Evolutionary conservation across 139 green algal species (phyloP), one percentile per base, ranked within the genome.

Genomic region (Closterium sp.): DNA sequence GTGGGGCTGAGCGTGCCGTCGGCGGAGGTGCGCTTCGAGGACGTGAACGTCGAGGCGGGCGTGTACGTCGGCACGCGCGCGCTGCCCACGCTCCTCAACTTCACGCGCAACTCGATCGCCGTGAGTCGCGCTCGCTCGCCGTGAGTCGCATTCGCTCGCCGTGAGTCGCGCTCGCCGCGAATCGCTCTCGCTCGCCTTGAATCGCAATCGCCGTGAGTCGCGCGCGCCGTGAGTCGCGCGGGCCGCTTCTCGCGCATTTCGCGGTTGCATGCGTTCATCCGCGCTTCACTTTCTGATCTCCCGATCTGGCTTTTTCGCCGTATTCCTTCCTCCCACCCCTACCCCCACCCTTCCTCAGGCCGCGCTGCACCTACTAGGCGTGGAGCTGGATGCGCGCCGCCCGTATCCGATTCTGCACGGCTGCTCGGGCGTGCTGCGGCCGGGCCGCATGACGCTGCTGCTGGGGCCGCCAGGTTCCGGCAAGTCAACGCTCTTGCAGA

Each of bases 11-110:
- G 89, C 29, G 86, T 95, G 45, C 93, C 93, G 2, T 30, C 70
- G 24, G 92, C 95, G 42, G 94, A 96, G 70, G 90, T 96, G 84
- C 92, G 91, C 1, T 96, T 95, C 88, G n/a, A 95, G 30, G 27
- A 94, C 30, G 62, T 96, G 24, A 87, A 24, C 9, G 90, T 95
- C 22, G 88, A 91, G 27, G 93, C 94, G 22, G 30, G 89, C 9
- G 94, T 96, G 27, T 90, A 91, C 31, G 89, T 95, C 84, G 95
- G 94, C 30, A 87, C 21, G 85, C 73, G 91, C 29, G 94, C 86
- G 6, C 30, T 91, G 87, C 95, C 95, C 30, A 94, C 91, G 13
- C 79, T 96, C 3, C 30, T 93, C 85, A 96, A 96, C 90, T 94
- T 94, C 84, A 92, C 34, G 92, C 95, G 84, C 85, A 90, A 24